Base-by-base conservation (phyloP, 352 stramenopile species). In the Elongisporangium prolatum region DNA sequence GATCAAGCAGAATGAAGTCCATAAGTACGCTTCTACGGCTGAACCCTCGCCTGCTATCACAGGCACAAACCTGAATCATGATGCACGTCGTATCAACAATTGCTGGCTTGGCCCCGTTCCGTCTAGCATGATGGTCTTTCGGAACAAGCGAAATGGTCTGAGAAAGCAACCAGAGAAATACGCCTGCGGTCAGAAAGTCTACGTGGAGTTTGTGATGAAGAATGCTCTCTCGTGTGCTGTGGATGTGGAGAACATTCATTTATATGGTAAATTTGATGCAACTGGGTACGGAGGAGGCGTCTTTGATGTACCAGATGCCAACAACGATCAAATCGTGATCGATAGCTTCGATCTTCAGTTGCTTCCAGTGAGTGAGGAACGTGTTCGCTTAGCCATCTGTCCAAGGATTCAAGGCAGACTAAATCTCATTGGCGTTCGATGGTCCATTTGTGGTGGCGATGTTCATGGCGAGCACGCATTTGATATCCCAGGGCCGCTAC, bases 151-250 rank as follows among this genome's bases (percentile, higher is more conserved):
- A 52, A 70, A 68, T 25, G 61, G 56, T 52, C 49, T 64, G 5
- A 59, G 67, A 18, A 67, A 78, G 24, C 75, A 80, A 49, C 77
- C 81, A 0, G 72, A 77, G 10, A 83, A 84, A 49, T 93, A 93
- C 21, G 76, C 87, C 9, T 55, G 89, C 10, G 77, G 77, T 1
- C 83, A 95, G 54, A 74, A 77, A 54, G 89, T 95, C 21, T 95
- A 92, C 52, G 85, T 95, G 7, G 85, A 95, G 55, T 93, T 95
- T 62, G 75, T 91, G 38, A 89, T 95, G 80, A 92, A 93, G 59
- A 95, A 95, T 54, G 79, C 83, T 10, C 67, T 95, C 2, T 91
- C 84, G 14, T 93, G 83, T 57, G 85, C 84, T 5, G 85, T 95
- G 21, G 82, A 91, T 50, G 77, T 95, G 9, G 77, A 89, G 24